Evolutionary conservation across 1,139 yeast genomes (phyloP).

Genomic region (Pichia sp.): DNA sequence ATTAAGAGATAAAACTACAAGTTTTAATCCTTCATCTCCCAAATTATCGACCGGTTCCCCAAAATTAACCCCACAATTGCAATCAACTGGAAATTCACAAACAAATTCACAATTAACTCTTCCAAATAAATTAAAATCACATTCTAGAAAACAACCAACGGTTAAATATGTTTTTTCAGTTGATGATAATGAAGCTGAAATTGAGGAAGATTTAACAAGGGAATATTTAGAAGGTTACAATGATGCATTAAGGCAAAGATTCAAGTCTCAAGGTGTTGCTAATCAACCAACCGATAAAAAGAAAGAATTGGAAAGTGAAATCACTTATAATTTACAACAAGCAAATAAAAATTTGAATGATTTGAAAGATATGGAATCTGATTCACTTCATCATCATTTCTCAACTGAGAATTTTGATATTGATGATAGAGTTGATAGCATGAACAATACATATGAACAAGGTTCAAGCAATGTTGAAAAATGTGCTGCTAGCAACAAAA

Average conservation of each 20-base stretch:
- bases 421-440: not conserved
- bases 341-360: constrained; percentile 22
- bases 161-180: constrained; percentile 50
- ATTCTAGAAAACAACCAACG: constrained; percentile 23
- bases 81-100: not conserved
- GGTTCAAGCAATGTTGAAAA: not conserved
- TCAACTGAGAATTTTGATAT: not conserved
- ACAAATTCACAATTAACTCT: not conserved
- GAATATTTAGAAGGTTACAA: constrained; percentile 67
- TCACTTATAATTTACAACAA: constrained; percentile 19
- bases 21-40: constrained; percentile 2
- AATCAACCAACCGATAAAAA: constrained; percentile 11
- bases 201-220: constrained; percentile 50
- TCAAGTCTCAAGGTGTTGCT: constrained; percentile 12
- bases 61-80: constrained; percentile 9
- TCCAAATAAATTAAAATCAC: constrained; percentile 22
- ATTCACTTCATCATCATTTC: constrained; percentile 13
- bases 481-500: constrained; percentile 16
- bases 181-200: constrained; percentile 67
- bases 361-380: constrained; percentile 24
- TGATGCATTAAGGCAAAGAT: constrained; percentile 50
- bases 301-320: constrained; percentile 24
- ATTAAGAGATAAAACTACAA: constrained; percentile 23
- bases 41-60: constrained; percentile 11
- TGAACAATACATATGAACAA: not conserved